phyloP scores from a whole-genome alignment of 495 filamentous ascomycete genomes.

The Chlorociboria aeruginascens region DNA sequence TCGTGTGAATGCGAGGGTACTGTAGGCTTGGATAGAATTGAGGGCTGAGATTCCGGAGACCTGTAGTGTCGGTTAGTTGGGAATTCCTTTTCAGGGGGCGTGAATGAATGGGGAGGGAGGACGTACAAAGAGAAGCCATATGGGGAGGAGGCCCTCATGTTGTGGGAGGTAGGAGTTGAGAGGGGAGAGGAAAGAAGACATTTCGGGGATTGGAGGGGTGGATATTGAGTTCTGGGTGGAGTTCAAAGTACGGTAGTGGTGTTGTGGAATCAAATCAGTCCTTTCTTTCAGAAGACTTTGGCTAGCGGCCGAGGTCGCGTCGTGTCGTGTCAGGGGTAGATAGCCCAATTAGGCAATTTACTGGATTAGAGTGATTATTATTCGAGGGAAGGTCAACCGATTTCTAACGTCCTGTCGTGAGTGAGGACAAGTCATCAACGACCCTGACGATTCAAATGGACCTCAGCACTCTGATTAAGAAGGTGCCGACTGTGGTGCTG shows the following conservation, averaged over 20 bases:
- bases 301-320: no score
- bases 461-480: background rate
- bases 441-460: background rate
- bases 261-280: background rate
- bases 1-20: conserved; percentile 57
- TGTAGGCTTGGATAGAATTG: conserved; percentile 75
- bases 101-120: conserved; percentile 4
- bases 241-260: no score
- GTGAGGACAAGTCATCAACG: background rate
- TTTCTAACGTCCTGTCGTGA: background rate
- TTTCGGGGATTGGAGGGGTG: background rate
- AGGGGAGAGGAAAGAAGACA: conserved; percentile 10
- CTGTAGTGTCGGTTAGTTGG: conserved; percentile 30
- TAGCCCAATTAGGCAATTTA: background rate
- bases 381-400: background rate
- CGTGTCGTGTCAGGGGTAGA: background rate
- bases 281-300: no score
- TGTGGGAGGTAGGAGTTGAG: conserved; percentile 34
- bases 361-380: background rate
- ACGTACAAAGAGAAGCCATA: conserved; percentile 54
- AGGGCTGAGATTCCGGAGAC: conserved; percentile 63
- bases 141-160: conserved; percentile 47
- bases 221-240: background rate
- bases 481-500: conserved; percentile 6
- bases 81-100: background rate